These are phyloP conservation scores for Odontarrhena argentea DNA, from an alignment of 345 rosid species.

Conservation along the genomic window DNA sequence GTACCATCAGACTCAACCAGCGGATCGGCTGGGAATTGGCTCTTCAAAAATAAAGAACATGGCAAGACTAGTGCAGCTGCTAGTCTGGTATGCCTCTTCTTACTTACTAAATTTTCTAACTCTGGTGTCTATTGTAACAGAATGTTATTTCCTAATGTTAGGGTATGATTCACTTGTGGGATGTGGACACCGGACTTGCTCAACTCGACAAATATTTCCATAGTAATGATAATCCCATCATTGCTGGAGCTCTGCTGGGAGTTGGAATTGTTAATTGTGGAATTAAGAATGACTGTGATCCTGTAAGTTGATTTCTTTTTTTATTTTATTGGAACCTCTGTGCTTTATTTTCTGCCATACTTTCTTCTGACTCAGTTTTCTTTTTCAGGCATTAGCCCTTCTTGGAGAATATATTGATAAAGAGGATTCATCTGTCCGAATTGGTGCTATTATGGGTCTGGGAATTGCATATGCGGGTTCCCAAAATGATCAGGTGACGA, in stretches of 20 bases:
- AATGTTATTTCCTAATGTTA: constrained; percentile 36
- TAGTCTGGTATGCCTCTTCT: constrained; percentile 64
- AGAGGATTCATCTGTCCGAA: constrained; percentile 80
- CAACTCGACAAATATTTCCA: constrained; percentile 92
- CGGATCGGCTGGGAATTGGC: constrained; percentile 81
- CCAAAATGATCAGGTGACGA: constrained; percentile 66
- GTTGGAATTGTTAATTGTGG: constrained; percentile 92
- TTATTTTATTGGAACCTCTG: constrained; percentile 5
- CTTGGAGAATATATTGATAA: constrained; percentile 62
- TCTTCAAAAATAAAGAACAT: constrained; percentile 94
- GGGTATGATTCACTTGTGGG: constrained; percentile 97
- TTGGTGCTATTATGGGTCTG: constrained; percentile 95
- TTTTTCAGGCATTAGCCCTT: constrained; percentile 80
- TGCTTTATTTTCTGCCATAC: constrained; percentile 9
- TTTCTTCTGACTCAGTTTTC: constrained; percentile 34
- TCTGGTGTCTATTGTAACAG: constrained; percentile 17
- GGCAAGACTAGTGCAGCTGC: constrained; percentile 96
- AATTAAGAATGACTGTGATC: constrained; percentile 83
- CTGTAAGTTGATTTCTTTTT: constrained; percentile 56
- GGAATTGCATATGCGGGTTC: constrained; percentile 95
- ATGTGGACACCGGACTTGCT: constrained; percentile 87
- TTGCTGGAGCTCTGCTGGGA: constrained; percentile 89
- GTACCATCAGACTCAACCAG: constrained; percentile 71
- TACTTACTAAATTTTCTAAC: constrained; percentile 13
- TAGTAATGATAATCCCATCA: constrained; percentile 72